Base-by-base conservation (phyloP, 176 grass and related monocot genomes). In the Triticum timopheevii region DNA sequence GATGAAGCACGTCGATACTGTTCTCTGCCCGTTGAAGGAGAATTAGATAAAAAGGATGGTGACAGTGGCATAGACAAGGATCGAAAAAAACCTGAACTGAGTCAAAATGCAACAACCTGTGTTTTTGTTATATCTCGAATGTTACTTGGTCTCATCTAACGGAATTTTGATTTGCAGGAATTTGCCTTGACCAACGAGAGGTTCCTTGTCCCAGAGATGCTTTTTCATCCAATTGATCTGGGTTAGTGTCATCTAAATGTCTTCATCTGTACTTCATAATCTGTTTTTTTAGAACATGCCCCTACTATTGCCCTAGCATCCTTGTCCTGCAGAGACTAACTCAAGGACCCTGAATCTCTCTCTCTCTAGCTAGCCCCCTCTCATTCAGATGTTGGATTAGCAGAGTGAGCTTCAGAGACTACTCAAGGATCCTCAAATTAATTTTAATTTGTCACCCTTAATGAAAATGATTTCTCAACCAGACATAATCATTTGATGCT, bases 141-240 rank as follows among this genome's bases (percentile, higher is more conserved):
- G 2, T 58, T 85, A 20, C 61, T 66, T 80, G 5, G 54, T 87
- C 85, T 25, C 22, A 92, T 86, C 73, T 89, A 81, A 92, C 15
- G 23, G 47, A 82, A 20, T 81, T 72, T 65, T 79, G 19, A 44
- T 19, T 88, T 2, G 72, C 73, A 98, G 97, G 97, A 98, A 84
- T 98, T 98, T 90, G 75, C 75, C 33, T 82, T 98, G 89, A 96
- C 90, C 63, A 98, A 98, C 22, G 97, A 98, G 80, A 93, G 97
- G 40, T 96, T 98, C 83, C 97, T 98, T 47, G 94, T 96, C 10
- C 97, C 97, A 0, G 93, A 98, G 82, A 98, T 98, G 97, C 80
- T 94, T 69, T 98, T 98, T 87, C 88, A 91, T 71, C 96, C 94
- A 33, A 76, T 73, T 65, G 90, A 98, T 89, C 91, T 98, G 25